A percentile compares a stretch with the other conserved stretches of the same genome.
These are phyloP conservation scores for Haematococcus lacustris DNA, from an alignment of 139 green algal genomes.

Conservation along the genomic window DNA sequence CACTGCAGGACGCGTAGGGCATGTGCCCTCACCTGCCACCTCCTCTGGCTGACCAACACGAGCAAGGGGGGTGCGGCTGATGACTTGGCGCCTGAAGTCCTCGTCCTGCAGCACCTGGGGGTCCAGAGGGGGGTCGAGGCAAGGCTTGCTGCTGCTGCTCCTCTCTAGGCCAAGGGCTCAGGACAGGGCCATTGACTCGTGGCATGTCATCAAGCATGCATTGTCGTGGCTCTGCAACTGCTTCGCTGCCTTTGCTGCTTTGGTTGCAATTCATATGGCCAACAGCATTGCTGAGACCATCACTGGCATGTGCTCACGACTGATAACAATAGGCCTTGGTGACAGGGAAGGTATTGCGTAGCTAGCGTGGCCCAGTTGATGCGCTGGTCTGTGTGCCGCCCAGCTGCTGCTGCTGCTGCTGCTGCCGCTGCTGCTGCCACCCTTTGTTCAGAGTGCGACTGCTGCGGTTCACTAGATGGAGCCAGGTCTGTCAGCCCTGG, in stretches of 20 bases:
- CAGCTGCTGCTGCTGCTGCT: not conserved
- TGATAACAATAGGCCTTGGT: no score
- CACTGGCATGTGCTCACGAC: no score
- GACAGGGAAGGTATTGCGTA: no score
- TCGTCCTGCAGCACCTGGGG: conserved; percentile 40
- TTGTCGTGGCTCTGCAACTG: not conserved
- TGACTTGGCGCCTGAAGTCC: conserved; percentile 48
- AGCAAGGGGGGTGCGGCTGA: conserved; percentile 66
- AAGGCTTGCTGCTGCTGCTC: not conserved
- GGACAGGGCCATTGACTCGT: no score
- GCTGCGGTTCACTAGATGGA: not conserved
- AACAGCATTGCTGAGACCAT: no score
- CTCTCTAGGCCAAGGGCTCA: no score
- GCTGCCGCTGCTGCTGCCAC: not conserved
- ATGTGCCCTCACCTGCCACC: conserved; percentile 50
- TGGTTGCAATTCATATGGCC: no score
- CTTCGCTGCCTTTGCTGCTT: no score
- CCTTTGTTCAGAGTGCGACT: not conserved
- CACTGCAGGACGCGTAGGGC: no score
- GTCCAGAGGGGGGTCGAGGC: not conserved
- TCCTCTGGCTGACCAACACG: conserved; percentile 67
- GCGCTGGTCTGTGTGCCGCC: not conserved
- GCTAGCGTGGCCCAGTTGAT: not conserved
- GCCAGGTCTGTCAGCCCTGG: no score
- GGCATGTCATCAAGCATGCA: not conserved